These are phyloP conservation scores for Aspergillus viridinutans DNA, from an alignment of 2,329 filamentous ascomycete genomes.

Conservation along the genomic window DNA sequence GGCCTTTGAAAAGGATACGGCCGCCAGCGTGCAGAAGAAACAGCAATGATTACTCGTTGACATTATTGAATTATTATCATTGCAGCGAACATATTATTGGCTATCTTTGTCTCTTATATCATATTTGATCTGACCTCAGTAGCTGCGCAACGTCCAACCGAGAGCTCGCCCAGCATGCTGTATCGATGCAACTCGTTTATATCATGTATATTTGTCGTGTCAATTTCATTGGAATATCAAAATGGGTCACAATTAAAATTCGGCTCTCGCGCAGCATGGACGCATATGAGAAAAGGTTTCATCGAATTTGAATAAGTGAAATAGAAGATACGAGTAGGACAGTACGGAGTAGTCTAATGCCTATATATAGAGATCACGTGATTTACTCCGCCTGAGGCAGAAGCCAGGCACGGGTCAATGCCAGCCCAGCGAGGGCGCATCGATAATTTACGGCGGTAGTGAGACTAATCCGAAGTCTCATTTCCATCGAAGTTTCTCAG, in stretches of 20 bases:
- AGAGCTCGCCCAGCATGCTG: not conserved
- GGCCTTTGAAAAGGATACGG: conserved; percentile 95
- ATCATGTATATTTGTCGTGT: not conserved
- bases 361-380: conserved; percentile 5
- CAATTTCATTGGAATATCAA: not conserved
- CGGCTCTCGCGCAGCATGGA: not conserved
- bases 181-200: not conserved
- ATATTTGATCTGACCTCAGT: not conserved
- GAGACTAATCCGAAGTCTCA: not conserved
- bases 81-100: not conserved
- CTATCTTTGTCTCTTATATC: not conserved
- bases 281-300: not conserved
- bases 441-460: not conserved
- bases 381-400: conserved; percentile 4
- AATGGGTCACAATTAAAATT: not conserved
- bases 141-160: not conserved
- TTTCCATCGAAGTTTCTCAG: not conserved
- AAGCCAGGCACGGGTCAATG: not conserved
- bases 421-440: not conserved
- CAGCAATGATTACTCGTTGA: conserved; percentile 48
- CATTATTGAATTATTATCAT: conserved; percentile 2
- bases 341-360: not conserved
- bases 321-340: not conserved
- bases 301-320: not conserved
- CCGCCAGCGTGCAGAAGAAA: conserved; percentile 81